Percentiles rank a stretch among this genome's conserved stretches.
phyloP scores from a whole-genome alignment of 1,139 yeast genomes.

The Pichia sorboxylosa region DNA sequence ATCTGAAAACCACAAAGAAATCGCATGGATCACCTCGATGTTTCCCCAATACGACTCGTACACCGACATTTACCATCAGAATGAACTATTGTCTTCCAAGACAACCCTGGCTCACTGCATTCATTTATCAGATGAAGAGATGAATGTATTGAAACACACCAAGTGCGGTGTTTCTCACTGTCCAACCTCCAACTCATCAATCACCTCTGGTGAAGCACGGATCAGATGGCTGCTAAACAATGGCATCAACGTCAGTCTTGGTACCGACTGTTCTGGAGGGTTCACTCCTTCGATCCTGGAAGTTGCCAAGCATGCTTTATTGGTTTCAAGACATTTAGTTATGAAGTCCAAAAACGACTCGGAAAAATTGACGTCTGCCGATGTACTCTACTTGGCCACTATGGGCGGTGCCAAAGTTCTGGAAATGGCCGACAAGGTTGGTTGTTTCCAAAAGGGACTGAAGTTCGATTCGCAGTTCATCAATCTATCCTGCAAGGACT shows the following conservation, averaged over 20 bases:
- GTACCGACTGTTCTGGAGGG: slow-evolving; percentile 92
- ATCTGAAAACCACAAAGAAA: slow-evolving; percentile 67
- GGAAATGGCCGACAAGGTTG: slow-evolving; percentile 44
- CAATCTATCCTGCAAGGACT: slow-evolving; percentile 39
- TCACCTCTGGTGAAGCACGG: slow-evolving; percentile 87
- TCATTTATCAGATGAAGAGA: slow-evolving; percentile 58
- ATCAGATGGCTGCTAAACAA: slow-evolving; percentile 56
- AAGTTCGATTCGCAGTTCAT: slow-evolving; percentile 77
- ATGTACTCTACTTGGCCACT: slow-evolving; percentile 74
- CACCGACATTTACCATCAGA: slow-evolving; percentile 65
- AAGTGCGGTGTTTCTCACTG: slow-evolving; percentile 81
- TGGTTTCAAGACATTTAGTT: slow-evolving; percentile 76
- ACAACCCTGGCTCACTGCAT: slow-evolving; percentile 88
- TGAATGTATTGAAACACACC: slow-evolving; percentile 38
- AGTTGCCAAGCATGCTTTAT: slow-evolving; percentile 65
- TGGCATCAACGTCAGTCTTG: slow-evolving; percentile 69
- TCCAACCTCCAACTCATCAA: slow-evolving; percentile 81
- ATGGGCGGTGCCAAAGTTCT: slow-evolving; percentile 83
- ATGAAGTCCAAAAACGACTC: slow-evolving; percentile 39
- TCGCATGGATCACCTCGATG: slow-evolving; percentile 57
- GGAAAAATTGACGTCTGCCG: slow-evolving; percentile 51
- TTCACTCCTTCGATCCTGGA: slow-evolving; percentile 68
- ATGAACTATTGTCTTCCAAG: slow-evolving; percentile 44
- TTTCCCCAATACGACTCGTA: slow-evolving; percentile 66
- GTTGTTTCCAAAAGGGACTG: slow-evolving; percentile 67